These are phyloP conservation scores for Aureobasidium sp. DNA, from an alignment of 2,329 filamentous ascomycete genomes.

Conservation along the genomic window DNA sequence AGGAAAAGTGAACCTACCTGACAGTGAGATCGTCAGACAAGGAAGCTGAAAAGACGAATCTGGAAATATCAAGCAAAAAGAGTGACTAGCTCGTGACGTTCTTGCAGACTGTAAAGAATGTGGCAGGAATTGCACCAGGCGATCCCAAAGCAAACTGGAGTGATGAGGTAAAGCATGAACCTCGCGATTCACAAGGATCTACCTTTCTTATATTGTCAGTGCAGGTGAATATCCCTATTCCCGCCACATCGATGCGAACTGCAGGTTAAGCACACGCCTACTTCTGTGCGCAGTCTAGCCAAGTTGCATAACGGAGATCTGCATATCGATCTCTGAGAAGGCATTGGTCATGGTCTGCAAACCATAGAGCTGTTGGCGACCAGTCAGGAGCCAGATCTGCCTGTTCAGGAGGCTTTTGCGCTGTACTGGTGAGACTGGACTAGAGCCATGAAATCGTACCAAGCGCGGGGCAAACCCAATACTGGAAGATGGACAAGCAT, in stretches of 20 bases:
- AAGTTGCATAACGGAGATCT: slow-evolving; percentile 4
- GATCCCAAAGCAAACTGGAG: slow-evolving; percentile 6
- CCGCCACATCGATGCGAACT: slow-evolving; percentile 4
- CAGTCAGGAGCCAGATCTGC: slow-evolving; percentile 9
- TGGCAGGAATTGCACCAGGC: slow-evolving; percentile 11
- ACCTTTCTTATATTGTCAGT: slow-evolving; percentile 6
- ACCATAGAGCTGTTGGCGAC: background rate
- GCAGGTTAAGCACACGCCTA: slow-evolving; percentile 3
- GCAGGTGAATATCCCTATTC: slow-evolving; percentile 4
- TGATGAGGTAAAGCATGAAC: background rate
- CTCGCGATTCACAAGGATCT: background rate
- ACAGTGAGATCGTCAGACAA: background rate
- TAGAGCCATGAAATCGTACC: slow-evolving; percentile 1
- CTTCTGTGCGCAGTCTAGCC: slow-evolving; percentile 4
- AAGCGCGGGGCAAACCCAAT: slow-evolving; percentile 9
- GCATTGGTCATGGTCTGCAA: background rate
- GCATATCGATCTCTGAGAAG: background rate
- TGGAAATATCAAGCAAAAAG: background rate
- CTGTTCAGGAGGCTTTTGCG: background rate
- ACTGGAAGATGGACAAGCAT: background rate
- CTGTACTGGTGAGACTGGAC: slow-evolving; percentile 14
- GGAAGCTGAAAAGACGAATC: background rate
- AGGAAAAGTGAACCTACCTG: background rate
- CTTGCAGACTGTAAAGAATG: slow-evolving; percentile 12
- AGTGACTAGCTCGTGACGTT: background rate